These are phyloP conservation scores for Turritis glabra DNA, from an alignment of 345 rosid species.

Conservation along the genomic window DNA sequence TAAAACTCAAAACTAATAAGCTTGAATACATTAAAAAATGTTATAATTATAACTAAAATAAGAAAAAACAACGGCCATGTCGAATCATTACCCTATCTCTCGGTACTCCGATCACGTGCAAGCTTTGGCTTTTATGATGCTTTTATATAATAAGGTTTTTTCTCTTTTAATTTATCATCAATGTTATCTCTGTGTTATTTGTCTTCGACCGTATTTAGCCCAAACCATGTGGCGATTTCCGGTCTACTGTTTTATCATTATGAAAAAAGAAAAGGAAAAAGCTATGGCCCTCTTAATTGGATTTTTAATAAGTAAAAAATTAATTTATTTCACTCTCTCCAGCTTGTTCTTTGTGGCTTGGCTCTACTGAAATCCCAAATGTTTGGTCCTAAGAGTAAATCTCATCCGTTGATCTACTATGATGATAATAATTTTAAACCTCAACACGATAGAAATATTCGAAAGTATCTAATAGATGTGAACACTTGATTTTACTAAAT, in stretches of 20 bases:
- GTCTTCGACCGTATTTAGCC: conserved; percentile 32
- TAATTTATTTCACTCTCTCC: background rate
- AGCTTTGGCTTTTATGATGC: conserved; percentile 42
- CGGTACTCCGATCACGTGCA: conserved; percentile 58
- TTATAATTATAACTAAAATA: background rate
- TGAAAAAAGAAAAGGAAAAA: background rate
- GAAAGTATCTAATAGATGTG: background rate
- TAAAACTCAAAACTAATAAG: background rate
- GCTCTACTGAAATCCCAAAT: background rate
- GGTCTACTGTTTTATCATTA: conserved; percentile 21
- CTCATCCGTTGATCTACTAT: background rate
- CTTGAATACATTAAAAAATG: background rate
- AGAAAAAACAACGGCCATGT: conserved; percentile 29
- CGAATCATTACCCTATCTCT: conserved; percentile 32
- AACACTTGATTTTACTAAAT: background rate
- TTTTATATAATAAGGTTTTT: background rate
- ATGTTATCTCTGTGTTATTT: conserved; percentile 7
- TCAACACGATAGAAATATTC: background rate
- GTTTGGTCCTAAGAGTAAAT: too few relatives aligned
- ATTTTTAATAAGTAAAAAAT: too few relatives aligned
- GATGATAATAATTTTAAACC: background rate
- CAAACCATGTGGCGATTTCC: conserved; percentile 28
- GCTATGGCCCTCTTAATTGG: background rate
- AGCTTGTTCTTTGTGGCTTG: background rate
- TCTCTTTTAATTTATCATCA: background rate